A percentile compares a stretch with the other conserved stretches of the same genome.
phyloP scores from a whole-genome alignment of 2,329 filamentous ascomycete species.

The Venturia effusa region DNA sequence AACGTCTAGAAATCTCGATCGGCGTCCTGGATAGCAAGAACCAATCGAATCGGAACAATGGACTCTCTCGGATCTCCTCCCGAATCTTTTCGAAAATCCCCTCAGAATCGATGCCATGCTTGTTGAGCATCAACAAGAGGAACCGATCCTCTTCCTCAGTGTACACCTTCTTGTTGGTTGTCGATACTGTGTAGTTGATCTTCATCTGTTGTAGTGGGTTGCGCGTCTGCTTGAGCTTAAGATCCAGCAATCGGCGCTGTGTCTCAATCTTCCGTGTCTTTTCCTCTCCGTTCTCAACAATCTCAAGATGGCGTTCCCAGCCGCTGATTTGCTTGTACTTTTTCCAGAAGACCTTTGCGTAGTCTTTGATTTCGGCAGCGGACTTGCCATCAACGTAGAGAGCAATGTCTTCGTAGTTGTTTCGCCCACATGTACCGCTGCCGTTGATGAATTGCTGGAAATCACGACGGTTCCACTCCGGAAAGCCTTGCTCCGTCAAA shows the following conservation, averaged over 20 bases:
- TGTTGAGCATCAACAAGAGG: slow-evolving; percentile 83
- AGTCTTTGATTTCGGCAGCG: slow-evolving; percentile 72
- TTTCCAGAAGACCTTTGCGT: slow-evolving; percentile 94
- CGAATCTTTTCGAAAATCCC: slow-evolving; percentile 85
- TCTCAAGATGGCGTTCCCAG: slow-evolving; percentile 76
- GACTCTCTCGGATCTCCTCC: slow-evolving; percentile 92
- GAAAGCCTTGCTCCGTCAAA: slow-evolving; percentile 76
- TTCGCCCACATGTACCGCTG: slow-evolving; percentile 82
- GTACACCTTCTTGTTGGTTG: slow-evolving; percentile 99
- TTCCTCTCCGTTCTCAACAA: slow-evolving; percentile 89
- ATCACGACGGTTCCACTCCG: slow-evolving; percentile 91
- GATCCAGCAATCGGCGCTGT: slow-evolving; percentile 83
- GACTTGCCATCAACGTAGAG: slow-evolving; percentile 87
- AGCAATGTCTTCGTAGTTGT: slow-evolving; percentile 74
- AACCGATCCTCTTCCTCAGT: slow-evolving; percentile 98
- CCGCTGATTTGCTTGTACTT: slow-evolving; percentile 84
- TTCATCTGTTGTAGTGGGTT: slow-evolving; percentile 95
- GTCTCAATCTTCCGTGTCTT: slow-evolving; percentile 80
- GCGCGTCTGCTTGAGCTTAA: slow-evolving; percentile 95
- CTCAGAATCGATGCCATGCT: slow-evolving; percentile 83
- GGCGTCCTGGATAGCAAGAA: slow-evolving; percentile 95
- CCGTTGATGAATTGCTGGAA: slow-evolving; percentile 98
- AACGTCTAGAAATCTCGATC: slow-evolving; percentile 81
- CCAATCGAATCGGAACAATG: slow-evolving; percentile 97
- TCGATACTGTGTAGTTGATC: slow-evolving; percentile 97